These are phyloP conservation scores for Aureobasidium sp. DNA, from an alignment of 2,329 filamentous ascomycete genomes.

Conservation along the genomic window DNA sequence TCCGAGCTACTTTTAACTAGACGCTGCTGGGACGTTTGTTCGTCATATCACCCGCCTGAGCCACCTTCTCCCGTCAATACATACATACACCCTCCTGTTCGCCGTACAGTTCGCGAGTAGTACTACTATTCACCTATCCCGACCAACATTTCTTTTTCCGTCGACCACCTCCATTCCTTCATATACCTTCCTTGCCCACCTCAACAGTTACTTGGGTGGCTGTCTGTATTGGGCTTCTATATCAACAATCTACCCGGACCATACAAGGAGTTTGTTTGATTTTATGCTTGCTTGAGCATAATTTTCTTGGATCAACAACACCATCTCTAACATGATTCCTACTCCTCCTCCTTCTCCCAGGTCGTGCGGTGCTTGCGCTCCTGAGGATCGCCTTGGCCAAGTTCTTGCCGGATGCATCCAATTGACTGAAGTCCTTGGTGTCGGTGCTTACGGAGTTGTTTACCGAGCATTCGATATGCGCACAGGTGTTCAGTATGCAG, in stretches of 20 bases:
- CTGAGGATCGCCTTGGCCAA: slow-evolving; percentile 80
- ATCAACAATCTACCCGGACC: slow-evolving; percentile 7
- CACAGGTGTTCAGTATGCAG: slow-evolving; percentile 77
- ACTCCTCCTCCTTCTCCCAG: slow-evolving; percentile 45
- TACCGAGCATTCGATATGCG: slow-evolving; percentile 82
- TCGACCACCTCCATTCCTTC: slow-evolving; percentile 8
- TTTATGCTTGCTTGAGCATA: slow-evolving; percentile 15
- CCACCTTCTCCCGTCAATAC: slow-evolving; percentile 14
- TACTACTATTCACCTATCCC: slow-evolving; percentile 6
- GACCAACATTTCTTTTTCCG: slow-evolving; percentile 2
- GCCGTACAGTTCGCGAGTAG: slow-evolving; percentile 2
- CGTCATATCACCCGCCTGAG: slow-evolving; percentile 15
- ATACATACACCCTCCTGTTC: slow-evolving; percentile 15
- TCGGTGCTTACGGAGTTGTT: slow-evolving; percentile 93
- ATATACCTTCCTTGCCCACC: slow-evolving; percentile 13
- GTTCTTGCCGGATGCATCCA: slow-evolving; percentile 77
- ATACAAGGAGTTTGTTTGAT: slow-evolving; percentile 6
- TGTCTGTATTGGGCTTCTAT: not conserved
- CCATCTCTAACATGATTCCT: slow-evolving; percentile 40
- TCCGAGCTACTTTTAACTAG: slow-evolving; percentile 15
- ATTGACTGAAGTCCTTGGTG: slow-evolving; percentile 77
- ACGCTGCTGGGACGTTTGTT: slow-evolving; percentile 13
- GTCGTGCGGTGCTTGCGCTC: slow-evolving; percentile 36
- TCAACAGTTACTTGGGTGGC: not conserved
- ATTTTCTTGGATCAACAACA: not conserved